Base-by-base conservation (phyloP, 768 basidiomycete genomes). In the Lentinula boryana region DNA sequence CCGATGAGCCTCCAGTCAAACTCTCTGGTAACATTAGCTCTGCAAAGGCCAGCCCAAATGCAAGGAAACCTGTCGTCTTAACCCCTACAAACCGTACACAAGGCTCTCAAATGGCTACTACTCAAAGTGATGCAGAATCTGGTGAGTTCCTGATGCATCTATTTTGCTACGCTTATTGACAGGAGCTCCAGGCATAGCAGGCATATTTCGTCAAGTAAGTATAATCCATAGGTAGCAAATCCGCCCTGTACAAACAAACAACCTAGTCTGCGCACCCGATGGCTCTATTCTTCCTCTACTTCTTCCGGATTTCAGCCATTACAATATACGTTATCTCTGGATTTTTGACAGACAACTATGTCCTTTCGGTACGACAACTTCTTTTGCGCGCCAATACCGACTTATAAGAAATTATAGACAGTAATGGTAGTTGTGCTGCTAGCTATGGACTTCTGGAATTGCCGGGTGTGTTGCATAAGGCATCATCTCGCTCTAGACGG, bases 361-460 rank as follows among this genome's bases (percentile, higher is more conserved):
- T 99, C 21, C 81, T 98, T 63, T 93, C 94, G 50, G 95, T 96
- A 62, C 66, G 92, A 38, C 18, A 18, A 12, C 46, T 16, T 52
- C 23, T 57, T 57, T 16, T 5, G 18, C 23, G 48, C 48, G 5
- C 2, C 2, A 16, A 8, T 46, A 12, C 10, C 18, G 9, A 48
- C 48, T 50, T 31, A 50, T 5, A 18, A 9, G 35, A 33, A 35
- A 3, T n/a, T 4, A 32, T 67, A 88, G 86, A 96, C 95, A 27
- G 95, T 99, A 3, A 73, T 84, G 8, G 96, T 98, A 0, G 97
- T 98, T 21, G 87, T 98, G 1, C 78, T 99, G 15, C 84, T 99
- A 27, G 91, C 95, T 0, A 89, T 96, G 84, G 97, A 99, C 75
- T 99, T 99, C 72, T 99, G 96, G 97, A 98, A 96, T 67, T 94